Percentiles rank a stretch among this genome's conserved stretches.
These are phyloP conservation scores for Xylaria sp. DNA, from an alignment of 2,329 filamentous ascomycete species.

Conservation along the genomic window DNA sequence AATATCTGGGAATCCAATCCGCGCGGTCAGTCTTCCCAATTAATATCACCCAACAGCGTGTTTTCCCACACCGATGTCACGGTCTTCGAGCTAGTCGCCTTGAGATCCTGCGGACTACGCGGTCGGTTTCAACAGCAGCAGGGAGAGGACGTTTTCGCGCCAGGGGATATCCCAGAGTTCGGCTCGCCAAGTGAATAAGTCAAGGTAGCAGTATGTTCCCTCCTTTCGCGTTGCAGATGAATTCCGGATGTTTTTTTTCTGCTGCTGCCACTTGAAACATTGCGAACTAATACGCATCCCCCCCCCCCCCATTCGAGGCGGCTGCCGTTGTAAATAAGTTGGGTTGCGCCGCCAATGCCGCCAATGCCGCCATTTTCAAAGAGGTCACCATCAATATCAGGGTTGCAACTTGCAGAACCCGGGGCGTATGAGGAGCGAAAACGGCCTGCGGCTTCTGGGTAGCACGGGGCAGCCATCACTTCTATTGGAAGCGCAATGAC, in stretches of 20 bases:
- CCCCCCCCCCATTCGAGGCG: constrained; percentile 15
- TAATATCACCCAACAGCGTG: constrained; percentile 2
- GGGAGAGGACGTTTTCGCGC: not conserved
- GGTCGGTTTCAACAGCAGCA: constrained; percentile 2
- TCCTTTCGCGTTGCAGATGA: constrained; percentile 3
- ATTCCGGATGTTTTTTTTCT: not conserved
- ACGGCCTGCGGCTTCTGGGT: constrained; percentile 12
- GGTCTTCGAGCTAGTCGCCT: constrained; percentile 3
- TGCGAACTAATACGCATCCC: constrained; percentile 11
- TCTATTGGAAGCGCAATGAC: constrained; percentile 10
- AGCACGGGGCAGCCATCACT: constrained; percentile 3
- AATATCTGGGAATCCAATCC: constrained; percentile 8
- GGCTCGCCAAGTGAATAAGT: constrained; percentile 7
- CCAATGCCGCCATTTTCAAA: constrained; percentile 5
- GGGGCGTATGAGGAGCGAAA: constrained; percentile 6
- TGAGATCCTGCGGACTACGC: constrained; percentile 1
- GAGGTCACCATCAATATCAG: constrained; percentile 3
- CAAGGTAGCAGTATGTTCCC: constrained; percentile 17
- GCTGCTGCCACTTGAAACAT: constrained; percentile 8
- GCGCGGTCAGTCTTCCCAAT: not conserved
- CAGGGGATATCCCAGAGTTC: not conserved
- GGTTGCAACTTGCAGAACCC: not conserved
- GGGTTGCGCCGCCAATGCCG: constrained; percentile 12
- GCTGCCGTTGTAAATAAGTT: constrained; percentile 21
- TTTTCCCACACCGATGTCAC: constrained; percentile 7